These are phyloP conservation scores for Biscogniauxia mediterranea DNA, from an alignment of 2,329 filamentous ascomycete species.

Conservation along the genomic window DNA sequence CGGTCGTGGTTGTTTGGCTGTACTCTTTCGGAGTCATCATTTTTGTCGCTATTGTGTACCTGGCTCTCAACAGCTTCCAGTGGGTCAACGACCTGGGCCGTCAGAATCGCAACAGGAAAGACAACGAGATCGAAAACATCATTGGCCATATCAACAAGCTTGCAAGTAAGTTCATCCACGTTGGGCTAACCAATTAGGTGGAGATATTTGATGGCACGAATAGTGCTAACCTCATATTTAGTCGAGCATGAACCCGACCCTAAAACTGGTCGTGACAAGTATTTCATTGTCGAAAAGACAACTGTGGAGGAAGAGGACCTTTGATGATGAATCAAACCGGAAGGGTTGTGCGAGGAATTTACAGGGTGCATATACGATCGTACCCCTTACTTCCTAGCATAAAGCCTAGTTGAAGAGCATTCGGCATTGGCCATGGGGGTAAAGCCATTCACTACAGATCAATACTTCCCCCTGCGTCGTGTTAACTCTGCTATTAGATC, in stretches of 20 bases:
- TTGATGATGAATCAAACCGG: conserved; percentile 2
- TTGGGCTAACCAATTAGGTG: neutral
- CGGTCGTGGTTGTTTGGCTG: conserved; percentile 62
- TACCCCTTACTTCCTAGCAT: too few species aligned
- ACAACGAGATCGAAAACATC: conserved; percentile 66
- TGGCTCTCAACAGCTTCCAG: conserved; percentile 56
- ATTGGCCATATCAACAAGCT: conserved; percentile 64
- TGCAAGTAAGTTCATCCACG: conserved; percentile 35
- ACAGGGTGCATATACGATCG: too few species aligned
- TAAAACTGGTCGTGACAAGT: conserved; percentile 26
- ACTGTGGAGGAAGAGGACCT: conserved; percentile 30
- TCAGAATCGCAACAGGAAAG: conserved; percentile 58
- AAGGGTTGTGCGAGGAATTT: too few species aligned
- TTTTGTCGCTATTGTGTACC: conserved; percentile 65
- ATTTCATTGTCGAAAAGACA: conserved; percentile 30
- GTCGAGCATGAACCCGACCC: conserved; percentile 30
- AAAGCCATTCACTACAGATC: too few species aligned
- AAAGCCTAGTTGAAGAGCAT: too few species aligned
- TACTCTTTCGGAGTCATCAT: conserved; percentile 67
- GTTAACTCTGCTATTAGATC: too few species aligned
- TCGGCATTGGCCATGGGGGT: too few species aligned
- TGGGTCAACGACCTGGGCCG: conserved; percentile 60
- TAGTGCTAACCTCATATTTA: conserved; percentile 15
- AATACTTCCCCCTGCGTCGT: too few species aligned
- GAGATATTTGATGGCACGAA: neutral